Evolutionary conservation across 2,329 filamentous ascomycete genomes (phyloP).

Genomic region (Geosmithia morbida): DNA sequence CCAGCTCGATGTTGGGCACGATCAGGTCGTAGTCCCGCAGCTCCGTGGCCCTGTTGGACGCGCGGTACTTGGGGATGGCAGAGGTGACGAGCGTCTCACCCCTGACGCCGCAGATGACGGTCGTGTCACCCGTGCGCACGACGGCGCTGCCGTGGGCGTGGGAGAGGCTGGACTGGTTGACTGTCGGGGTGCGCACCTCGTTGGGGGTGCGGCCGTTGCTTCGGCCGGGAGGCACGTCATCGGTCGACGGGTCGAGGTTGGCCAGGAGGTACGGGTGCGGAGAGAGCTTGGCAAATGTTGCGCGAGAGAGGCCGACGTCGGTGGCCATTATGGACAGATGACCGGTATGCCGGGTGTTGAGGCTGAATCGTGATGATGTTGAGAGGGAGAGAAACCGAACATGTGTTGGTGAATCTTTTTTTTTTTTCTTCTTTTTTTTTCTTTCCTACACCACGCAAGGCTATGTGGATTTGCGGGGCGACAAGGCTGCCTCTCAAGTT

Average conservation of each 20-base stretch:
- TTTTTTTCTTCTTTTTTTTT: too few relatives aligned
- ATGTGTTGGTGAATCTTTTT: not conserved
- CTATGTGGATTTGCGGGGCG: too few relatives aligned
- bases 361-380: not conserved
- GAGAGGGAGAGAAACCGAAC: not conserved
- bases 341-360: not conserved
- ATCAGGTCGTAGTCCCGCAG: slow-evolving; percentile 55
- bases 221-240: slow-evolving; percentile 39
- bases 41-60: slow-evolving; percentile 26
- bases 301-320: slow-evolving; percentile 31
- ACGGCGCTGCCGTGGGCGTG: slow-evolving; percentile 86
- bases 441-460: not conserved
- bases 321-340: slow-evolving; percentile 12
- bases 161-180: slow-evolving; percentile 73
- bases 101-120: slow-evolving; percentile 85
- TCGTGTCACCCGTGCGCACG: slow-evolving; percentile 77
- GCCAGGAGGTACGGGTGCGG: slow-evolving; percentile 82
- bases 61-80: slow-evolving; percentile 55
- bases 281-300: slow-evolving; percentile 78
- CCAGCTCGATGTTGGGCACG: slow-evolving; percentile 86
- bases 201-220: slow-evolving; percentile 66
- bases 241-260: slow-evolving; percentile 55
- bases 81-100: slow-evolving; percentile 68
- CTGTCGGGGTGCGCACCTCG: slow-evolving; percentile 55
- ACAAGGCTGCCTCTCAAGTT: too few relatives aligned